These are phyloP conservation scores for Trichosporon asahii DNA, from an alignment of 1,284 basidiomycete species.

Conservation along the genomic window DNA sequence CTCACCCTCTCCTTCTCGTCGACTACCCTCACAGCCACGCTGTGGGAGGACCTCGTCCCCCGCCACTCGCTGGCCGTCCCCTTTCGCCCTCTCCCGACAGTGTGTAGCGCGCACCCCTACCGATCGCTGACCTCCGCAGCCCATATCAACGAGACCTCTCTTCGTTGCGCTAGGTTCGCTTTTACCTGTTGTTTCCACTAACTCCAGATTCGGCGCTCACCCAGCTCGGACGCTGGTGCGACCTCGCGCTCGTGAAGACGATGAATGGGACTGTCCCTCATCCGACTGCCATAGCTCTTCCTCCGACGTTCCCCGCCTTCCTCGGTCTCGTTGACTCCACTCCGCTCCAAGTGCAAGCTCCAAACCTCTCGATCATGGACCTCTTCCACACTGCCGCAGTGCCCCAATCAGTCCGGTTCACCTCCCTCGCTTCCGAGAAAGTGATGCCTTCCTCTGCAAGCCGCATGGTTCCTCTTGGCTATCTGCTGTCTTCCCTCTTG, in stretches of 20 bases:
- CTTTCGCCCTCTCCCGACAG: neutral
- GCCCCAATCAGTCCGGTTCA: neutral
- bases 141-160: neutral
- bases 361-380: constrained; percentile 4
- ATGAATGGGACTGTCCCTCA: constrained; percentile 8
- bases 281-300: neutral
- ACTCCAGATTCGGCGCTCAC: constrained; percentile 5
- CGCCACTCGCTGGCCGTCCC: neutral
- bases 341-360: neutral
- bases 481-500: constrained; percentile 8
- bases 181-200: neutral
- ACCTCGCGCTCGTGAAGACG: neutral
- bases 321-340: neutral
- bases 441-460: neutral
- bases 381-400: neutral
- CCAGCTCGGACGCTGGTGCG: neutral
- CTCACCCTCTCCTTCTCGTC: constrained; percentile 9
- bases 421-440: neutral
- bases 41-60: neutral
- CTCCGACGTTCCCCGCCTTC: neutral
- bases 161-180: constrained; percentile 6
- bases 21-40: constrained; percentile 3
- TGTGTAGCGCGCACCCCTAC: neutral
- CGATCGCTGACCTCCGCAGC: neutral
- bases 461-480: neutral